phyloP scores from a whole-genome alignment of 768 basidiomycete genomes.

The Macrolepiota dolichaula region DNA sequence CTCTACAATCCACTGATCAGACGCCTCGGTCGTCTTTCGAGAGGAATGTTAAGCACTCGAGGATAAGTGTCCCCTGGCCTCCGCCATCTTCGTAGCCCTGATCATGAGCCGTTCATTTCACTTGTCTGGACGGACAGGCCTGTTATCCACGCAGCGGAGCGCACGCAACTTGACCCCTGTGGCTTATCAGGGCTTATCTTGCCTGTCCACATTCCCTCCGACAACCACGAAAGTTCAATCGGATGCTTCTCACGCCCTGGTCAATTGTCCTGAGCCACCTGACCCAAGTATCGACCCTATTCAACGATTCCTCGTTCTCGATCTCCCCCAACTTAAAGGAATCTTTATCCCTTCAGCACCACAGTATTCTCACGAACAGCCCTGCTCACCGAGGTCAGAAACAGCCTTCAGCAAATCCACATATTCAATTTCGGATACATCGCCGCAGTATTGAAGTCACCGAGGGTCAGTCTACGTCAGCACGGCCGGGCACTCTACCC shows the following conservation, averaged over 20 bases:
- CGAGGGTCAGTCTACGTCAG: no score
- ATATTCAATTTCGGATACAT: background rate
- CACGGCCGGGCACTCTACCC: background rate
- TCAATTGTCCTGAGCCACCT: slow-evolving; percentile 7
- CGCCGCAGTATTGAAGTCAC: background rate
- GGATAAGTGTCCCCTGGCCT: no score
- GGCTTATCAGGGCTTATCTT: slow-evolving; percentile 7
- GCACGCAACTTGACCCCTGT: background rate
- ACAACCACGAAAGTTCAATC: slow-evolving; percentile 14
- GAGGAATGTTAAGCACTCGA: no score
- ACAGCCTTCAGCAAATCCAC: background rate
- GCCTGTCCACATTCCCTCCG: slow-evolving; percentile 12
- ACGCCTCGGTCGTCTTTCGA: no score
- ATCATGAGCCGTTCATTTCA: background rate
- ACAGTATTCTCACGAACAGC: background rate
- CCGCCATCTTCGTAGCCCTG: no score
- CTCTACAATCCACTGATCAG: no score
- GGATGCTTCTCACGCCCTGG: background rate
- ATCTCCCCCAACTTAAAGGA: background rate
- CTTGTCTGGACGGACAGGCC: background rate
- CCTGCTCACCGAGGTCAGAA: background rate
- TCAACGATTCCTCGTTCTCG: background rate
- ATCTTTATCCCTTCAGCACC: background rate
- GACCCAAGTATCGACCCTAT: background rate
- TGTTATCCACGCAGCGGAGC: background rate